These are phyloP conservation scores for Skeletonema marinoi DNA, from an alignment of 108 stramenopile species.

Conservation along the genomic window DNA sequence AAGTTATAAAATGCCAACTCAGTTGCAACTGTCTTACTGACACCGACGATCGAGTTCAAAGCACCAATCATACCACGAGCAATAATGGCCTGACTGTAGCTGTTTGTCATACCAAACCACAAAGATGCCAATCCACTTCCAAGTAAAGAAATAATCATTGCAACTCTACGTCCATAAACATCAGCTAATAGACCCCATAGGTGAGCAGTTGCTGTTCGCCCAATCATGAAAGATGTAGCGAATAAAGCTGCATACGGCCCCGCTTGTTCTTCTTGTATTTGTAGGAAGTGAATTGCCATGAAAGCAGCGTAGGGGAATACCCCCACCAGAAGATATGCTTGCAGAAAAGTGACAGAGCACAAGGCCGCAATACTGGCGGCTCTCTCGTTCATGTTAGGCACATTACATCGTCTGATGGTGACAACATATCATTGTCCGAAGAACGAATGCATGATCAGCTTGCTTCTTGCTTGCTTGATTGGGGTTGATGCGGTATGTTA, in stretches of 20 bases:
- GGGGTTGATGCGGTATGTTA: no score
- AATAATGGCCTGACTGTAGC: slow-evolving; percentile 50
- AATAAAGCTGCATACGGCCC: slow-evolving; percentile 72
- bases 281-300: slow-evolving; percentile 52
- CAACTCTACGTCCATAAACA: slow-evolving; percentile 65
- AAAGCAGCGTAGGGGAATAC: slow-evolving; percentile 77
- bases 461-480: no score
- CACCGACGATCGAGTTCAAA: slow-evolving; percentile 63
- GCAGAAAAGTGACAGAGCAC: slow-evolving; percentile 26
- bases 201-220: slow-evolving; percentile 55
- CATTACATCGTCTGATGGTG: no score
- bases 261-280: slow-evolving; percentile 42
- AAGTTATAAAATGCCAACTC: slow-evolving; percentile 48
- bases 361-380: slow-evolving; percentile 10
- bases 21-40: slow-evolving; percentile 59
- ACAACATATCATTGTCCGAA: no score
- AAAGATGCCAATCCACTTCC: slow-evolving; percentile 54
- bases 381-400: slow-evolving; percentile 3
- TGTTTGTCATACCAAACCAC: slow-evolving; percentile 63
- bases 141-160: slow-evolving; percentile 45
- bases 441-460: no score
- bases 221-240: slow-evolving; percentile 72
- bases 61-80: slow-evolving; percentile 54
- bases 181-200: slow-evolving; percentile 66
- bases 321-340: slow-evolving; percentile 54